A percentile compares a stretch with the other conserved stretches of the same genome.
phyloP scores from a whole-genome alignment of 257 asterid genomes.

The Capsicum chinense region DNA sequence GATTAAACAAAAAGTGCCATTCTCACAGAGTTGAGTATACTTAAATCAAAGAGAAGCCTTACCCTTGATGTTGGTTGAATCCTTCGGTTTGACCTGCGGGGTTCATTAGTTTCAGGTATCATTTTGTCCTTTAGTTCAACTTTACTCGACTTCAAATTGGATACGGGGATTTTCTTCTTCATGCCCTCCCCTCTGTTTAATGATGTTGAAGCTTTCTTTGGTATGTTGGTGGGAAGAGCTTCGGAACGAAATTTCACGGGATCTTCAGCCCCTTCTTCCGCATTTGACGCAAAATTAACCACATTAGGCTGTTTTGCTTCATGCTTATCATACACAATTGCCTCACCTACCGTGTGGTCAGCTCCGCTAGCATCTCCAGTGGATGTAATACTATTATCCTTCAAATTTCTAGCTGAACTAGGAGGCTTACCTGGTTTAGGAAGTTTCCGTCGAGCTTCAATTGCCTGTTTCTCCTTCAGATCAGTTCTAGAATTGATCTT shows the following conservation, averaged over 20 bases:
- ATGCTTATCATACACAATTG: conserved; percentile 52
- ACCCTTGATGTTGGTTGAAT: conserved; percentile 99
- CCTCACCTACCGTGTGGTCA: conserved; percentile 40
- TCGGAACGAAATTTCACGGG: conserved; percentile 54
- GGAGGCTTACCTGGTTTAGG: conserved; percentile 70
- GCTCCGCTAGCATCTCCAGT: conserved; percentile 48
- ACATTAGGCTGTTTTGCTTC: conserved; percentile 53
- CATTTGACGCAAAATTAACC: conserved; percentile 48
- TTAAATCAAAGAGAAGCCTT: conserved; percentile 31
- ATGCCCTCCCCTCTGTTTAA: conserved; percentile 53
- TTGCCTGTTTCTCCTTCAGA: conserved; percentile 63
- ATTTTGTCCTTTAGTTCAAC: conserved; percentile 50
- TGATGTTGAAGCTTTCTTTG: conserved; percentile 54
- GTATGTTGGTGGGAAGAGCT: conserved; percentile 46
- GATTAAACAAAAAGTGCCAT: background rate
- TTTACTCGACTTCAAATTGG: conserved; percentile 51
- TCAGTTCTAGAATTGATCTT: conserved; percentile 58
- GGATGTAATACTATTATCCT: conserved; percentile 51
- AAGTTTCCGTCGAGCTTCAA: conserved; percentile 53
- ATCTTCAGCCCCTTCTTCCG: conserved; percentile 55
- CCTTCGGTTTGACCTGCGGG: conserved; percentile 93
- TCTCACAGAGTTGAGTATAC: background rate
- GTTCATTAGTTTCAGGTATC: conserved; percentile 60
- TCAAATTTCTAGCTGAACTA: conserved; percentile 61
- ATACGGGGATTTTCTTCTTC: conserved; percentile 56